A percentile compares a stretch with the other conserved stretches of the same genome.
phyloP scores from a whole-genome alignment of 139 green algal genomes.

The Coccomyxa sp. region DNA sequence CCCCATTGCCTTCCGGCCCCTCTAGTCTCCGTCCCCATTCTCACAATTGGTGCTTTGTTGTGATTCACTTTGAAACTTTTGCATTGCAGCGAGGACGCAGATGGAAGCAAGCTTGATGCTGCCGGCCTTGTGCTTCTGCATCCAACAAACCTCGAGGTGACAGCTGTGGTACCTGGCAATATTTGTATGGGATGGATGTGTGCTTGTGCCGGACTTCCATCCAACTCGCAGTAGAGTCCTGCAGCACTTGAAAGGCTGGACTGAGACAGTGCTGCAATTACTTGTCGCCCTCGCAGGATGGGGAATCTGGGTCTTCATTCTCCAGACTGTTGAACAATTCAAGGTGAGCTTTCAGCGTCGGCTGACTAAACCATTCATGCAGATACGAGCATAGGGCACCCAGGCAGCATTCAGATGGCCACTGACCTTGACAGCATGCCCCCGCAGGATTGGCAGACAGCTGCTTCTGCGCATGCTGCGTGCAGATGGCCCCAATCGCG shows the following conservation, averaged over 20 bases:
- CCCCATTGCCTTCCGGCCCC: background rate
- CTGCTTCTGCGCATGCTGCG: conserved; percentile 71
- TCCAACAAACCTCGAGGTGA: too few relatives aligned
- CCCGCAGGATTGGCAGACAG: conserved; percentile 50
- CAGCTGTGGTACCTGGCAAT: too few relatives aligned
- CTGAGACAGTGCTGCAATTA: too few relatives aligned
- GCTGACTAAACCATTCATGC: background rate
- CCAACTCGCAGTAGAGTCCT: too few relatives aligned
- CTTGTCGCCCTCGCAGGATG: conserved; percentile 19
- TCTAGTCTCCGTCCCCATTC: background rate
- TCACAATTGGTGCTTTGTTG: background rate
- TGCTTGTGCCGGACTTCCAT: too few relatives aligned
- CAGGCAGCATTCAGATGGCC: background rate
- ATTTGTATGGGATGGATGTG: too few relatives aligned
- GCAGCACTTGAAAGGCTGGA: too few relatives aligned
- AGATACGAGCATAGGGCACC: background rate
- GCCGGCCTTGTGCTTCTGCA: conserved; percentile 52
- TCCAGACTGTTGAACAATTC: conserved; percentile 45
- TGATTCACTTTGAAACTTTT: background rate
- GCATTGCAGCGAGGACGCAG: background rate
- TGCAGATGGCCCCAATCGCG: conserved; percentile 48
- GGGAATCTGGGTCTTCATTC: conserved; percentile 36
- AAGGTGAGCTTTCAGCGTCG: conserved; percentile 5
- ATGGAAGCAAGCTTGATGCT: conserved; percentile 14
- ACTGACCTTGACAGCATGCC: background rate